Base-by-base conservation (phyloP, 805 yeast genomes). In the Ogataea parapolymorpha region DNA sequence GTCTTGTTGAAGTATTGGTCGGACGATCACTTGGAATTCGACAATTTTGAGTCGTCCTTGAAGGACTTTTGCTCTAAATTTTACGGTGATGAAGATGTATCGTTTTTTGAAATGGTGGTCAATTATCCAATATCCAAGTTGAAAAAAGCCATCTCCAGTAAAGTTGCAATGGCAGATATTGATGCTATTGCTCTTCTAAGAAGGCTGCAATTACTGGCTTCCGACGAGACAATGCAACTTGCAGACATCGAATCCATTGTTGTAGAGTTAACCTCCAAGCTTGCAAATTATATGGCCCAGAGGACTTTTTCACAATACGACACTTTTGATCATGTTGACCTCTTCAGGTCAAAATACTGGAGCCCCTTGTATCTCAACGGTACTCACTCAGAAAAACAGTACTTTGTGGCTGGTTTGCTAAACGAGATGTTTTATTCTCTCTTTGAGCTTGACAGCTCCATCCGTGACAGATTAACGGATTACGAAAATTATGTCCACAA, bases 111-210 rank as follows among this genome's bases (percentile, higher is more conserved):
- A 27, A 55, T 56, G 26, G 46, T 72, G 18, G 50, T 66, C 0
- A 50, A 63, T 4, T 40, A 61, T 1, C 61, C 71, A 2, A 42
- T 62, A 9, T 32, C 51, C 1, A 49, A 55, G 9, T 32, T 75
- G 12, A 43, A 44, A 9, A 48, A 41, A 13, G 32, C 39, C 1
- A 12, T 58, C 2, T 46, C 60, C 1, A 48, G 58, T 11, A 66
- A 70, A 37, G 54, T 70, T 17, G 75, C 80, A 3, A 62, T 66
- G 7, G 56, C 72, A 10, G 71, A 70, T 23, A 50, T 73, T 24
- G 86, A 81, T 49, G 60, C 72, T 7, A 66, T 75, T 16, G 75
- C 71, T 4, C 53, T 75, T 1, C 38, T 78, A 1, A 56, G 59
- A 31, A 68, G 78, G 49, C 42, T 76, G 3, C 45, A 54, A 10